Conservation (phyloP, 257 asterid genomes). For the Fraxinus americana region DNA sequence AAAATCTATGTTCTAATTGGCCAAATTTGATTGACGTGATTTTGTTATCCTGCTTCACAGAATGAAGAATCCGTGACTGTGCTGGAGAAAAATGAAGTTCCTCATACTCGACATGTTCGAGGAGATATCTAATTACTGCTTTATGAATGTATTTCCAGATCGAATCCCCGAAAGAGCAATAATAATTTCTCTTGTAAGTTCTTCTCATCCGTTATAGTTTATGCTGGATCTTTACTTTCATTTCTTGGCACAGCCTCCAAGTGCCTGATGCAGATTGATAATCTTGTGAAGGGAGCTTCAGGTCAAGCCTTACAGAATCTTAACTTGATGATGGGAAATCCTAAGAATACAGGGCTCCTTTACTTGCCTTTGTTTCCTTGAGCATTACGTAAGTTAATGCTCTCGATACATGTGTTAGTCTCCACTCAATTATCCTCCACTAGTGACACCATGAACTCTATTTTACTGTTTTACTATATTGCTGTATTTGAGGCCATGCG, state of each 20-base stretch:
- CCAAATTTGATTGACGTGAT: not conserved
- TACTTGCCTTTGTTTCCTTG: slow-evolving; percentile 65
- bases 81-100: slow-evolving; percentile 65
- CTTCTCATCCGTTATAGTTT: not conserved
- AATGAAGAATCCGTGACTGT: slow-evolving; percentile 71
- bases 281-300: slow-evolving; percentile 91
- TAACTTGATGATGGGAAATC: slow-evolving; percentile 90
- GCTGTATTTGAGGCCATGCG: not conserved
- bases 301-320: slow-evolving; percentile 93
- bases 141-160: slow-evolving; percentile 83
- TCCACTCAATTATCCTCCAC: not conserved
- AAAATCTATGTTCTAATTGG: not conserved
- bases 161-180: slow-evolving; percentile 90
- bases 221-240: not conserved
- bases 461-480: not conserved
- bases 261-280: slow-evolving; percentile 66
- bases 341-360: slow-evolving; percentile 66
- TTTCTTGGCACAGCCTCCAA: slow-evolving; percentile 2
- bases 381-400: not conserved
- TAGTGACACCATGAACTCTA: not conserved
- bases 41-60: slow-evolving; percentile 42
- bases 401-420: not conserved
- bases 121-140: slow-evolving; percentile 95
- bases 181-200: slow-evolving; percentile 79
- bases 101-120: slow-evolving; percentile 84